Base-by-base conservation (phyloP, 371 early-diverging fungal species). In the Apophysomyces trapeziformis region DNA sequence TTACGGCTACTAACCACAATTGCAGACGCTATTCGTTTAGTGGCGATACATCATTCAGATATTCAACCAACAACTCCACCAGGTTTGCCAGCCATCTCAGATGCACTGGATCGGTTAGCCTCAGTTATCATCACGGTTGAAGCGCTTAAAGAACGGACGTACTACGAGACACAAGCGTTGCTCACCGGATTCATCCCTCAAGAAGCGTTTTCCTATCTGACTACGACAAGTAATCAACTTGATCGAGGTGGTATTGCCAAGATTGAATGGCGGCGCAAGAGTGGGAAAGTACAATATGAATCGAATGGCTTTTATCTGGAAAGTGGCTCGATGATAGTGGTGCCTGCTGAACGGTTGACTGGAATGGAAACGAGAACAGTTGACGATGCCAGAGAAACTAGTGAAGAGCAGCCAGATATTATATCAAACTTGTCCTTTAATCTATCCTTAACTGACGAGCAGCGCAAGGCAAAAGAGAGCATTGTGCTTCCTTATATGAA, bases 401-500 rank as follows among this genome's bases (percentile, higher is more conserved):
- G 26, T 13, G 65, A 62, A 4, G 60, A 61, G 44, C 63, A 68
- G 37, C 65, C 70, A 1, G 77, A 83, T 59, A 73, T 75, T 32
- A 76, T 71, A 14, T 74, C 87, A 13, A 89, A 93, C 60, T 73
- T 95, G 43, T 87, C 95, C 9, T 96, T 96, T 76, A 95, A 95
- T 65, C 72, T 96, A 58, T 77, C 77, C 3, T 78, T 96, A 54
- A 96, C 96, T 0, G 95, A 95, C 6, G 86, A 90, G 64, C 96
- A 96, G 72, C 83, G 92, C 16, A 76, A 80, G 46, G 90, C 90
- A 50, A 90, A 90, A 71, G 89, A 91, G 13, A 85, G 80, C 44
- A 81, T 95, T 7, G 90, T 89, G 32, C 70, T 96, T 54, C 96
- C 97, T 11, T 93, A 92, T 65, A 66, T 90, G 60, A 89, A 92